Evolutionary conservation across 305 asterid genomes (phyloP).

Genomic region (Solanum chacoense): DNA sequence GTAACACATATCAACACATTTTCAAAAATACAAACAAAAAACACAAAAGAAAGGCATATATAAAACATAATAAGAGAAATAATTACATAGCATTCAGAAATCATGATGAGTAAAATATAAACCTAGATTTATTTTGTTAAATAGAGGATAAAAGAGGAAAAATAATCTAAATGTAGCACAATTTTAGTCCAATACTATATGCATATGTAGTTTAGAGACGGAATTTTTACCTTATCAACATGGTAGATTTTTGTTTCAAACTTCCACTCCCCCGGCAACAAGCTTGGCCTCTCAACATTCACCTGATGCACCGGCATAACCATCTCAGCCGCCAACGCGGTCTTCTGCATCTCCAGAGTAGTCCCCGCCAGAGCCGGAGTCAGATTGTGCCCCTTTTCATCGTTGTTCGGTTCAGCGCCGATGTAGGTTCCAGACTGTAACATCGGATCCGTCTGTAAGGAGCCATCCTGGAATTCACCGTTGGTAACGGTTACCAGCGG

Average conservation of each 20-base stretch:
- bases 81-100: not conserved
- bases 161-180: not conserved
- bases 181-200: not conserved
- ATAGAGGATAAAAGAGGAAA: not conserved
- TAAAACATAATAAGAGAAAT: not conserved
- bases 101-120: not conserved
- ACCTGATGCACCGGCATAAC: slow-evolving; percentile 23
- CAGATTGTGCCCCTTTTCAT: not conserved
- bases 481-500: not conserved
- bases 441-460: too few species aligned
- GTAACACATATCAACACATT: not conserved
- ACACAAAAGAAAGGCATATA: not conserved
- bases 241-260: slow-evolving; percentile 43
- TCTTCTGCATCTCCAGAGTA: slow-evolving; percentile 16
- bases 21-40: not conserved
- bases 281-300: slow-evolving; percentile 43
- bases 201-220: not conserved
- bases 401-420: not conserved
- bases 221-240: slow-evolving; percentile 41
- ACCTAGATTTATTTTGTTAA: not conserved
- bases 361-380: slow-evolving; percentile 21
- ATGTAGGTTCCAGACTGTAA: too few species aligned
- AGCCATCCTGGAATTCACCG: not conserved
- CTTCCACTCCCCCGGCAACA: slow-evolving; percentile 62
- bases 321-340: slow-evolving; percentile 5